Evolutionary conservation across 495 filamentous ascomycete genomes (phyloP), one percentile per base, ranked within the genome.

Genomic region (Trichoderma gamsii): DNA sequence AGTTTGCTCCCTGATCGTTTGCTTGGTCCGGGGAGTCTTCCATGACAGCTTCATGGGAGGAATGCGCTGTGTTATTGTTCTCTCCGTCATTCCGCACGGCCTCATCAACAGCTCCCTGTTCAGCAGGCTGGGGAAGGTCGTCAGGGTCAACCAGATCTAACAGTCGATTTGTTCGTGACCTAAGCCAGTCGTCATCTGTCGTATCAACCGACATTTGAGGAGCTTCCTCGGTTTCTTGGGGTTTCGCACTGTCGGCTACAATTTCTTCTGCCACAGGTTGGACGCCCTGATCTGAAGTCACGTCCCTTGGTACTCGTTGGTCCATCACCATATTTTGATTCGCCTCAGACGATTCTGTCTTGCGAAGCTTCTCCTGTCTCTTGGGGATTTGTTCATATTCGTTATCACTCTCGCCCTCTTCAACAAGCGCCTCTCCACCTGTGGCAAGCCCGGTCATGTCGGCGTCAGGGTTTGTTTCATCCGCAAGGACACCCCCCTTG

Each of bases 111-210:
- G 67, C 27, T 35, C 64, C 67, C 7, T 70, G 18, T 4, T 64
- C 70, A 13, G 72, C 23, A 9, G 76, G 70, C 18, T 46, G 69
- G n/a, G 3, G 70, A 18, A 69, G 70, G 63, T 83, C 83, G 56
- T 84, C 80, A 2, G 80, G 82, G 65, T 94, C 92, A 25, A 91
- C 81, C 25, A 98, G 79, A 73, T 92, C 96, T 44, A 98, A 82
- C 63, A 97, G 78, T 71, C 96, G 86, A 76, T 88, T 97, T n/a
- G 93, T 97, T 71, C 91, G 89, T 51, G 91, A 96, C 51, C 95
- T 88, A 64, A 97, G 82, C 95, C 95, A 99, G 75, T 99, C 95
- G 61, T 86, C 84, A 75, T 99, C 96, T 13, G 89, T 88, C 25
- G 85, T 81, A 64, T 78, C 73, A 15, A 66, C 70, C 18, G 70